Conservation (phyloP, 257 asterid genomes). For the Ilex aquifolium region DNA sequence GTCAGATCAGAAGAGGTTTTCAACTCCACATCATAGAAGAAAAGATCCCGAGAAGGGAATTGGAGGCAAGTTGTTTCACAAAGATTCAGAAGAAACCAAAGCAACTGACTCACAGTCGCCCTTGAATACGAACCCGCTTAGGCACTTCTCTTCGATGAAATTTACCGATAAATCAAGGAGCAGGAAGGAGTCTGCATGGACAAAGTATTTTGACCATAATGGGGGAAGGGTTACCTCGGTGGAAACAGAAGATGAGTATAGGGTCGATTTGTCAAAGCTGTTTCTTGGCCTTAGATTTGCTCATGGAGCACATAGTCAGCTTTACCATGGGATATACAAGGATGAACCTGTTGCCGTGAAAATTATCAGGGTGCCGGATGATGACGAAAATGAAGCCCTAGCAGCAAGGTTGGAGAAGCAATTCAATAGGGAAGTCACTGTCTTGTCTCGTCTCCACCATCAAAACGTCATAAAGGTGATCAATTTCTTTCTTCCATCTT, state of each 20-base stretch:
- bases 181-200: conserved; percentile 32
- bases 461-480: conserved; percentile 32
- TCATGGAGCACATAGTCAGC: conserved; percentile 45
- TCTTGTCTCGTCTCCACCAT: conserved; percentile 38
- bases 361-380: conserved; percentile 30
- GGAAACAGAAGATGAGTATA: conserved; percentile 25
- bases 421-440: conserved; percentile 31
- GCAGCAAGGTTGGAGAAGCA: conserved; percentile 30
- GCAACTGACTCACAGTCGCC: conserved; percentile 19
- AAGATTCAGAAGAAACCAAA: conserved; percentile 19
- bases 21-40: conserved; percentile 30
- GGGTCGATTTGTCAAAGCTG: conserved; percentile 33
- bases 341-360: conserved; percentile 43
- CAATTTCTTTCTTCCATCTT: background rate
- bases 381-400: conserved; percentile 27
- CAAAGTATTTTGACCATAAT: conserved; percentile 31
- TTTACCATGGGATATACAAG: conserved; percentile 35
- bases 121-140: conserved; percentile 16
- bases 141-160: conserved; percentile 16
- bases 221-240: conserved; percentile 31
- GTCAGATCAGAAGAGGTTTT: conserved; percentile 35
- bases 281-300: conserved; percentile 38
- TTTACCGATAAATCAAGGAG: conserved; percentile 16
- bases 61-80: conserved; percentile 19
- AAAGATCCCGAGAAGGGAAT: conserved; percentile 18